Base-by-base conservation (phyloP, 2,329 filamentous ascomycete genomes). In the Passalora sequoiae region DNA sequence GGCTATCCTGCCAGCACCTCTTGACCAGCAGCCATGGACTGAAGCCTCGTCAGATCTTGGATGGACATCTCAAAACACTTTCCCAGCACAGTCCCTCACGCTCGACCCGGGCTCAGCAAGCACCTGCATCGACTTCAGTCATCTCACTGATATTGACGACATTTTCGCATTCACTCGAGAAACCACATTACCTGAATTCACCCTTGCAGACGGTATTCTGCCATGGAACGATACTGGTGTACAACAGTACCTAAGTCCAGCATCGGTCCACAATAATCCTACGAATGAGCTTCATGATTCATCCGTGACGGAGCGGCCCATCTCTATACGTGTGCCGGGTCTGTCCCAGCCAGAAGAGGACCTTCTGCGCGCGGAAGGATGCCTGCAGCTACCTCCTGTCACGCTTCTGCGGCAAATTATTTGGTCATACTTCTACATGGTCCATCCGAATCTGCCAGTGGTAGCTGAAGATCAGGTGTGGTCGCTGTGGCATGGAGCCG, bases 401-500 rank as follows among this genome's bases (percentile, higher is more conserved):
- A 40, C 40, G 16, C 38, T 51, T 8, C 40, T 51, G 7, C 43
- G 44, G 29, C 31, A 41, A 13, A 49, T 53, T 40, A 47, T 53
- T 38, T 40, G 38, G 6, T 39, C 44, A 22, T 53, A 53, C 40
- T 53, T 51, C 31, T 43, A 40, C 15, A 46, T 46, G 45, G 43
- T 53, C 10, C 50, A 53, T 32, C 50, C 50, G 1, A 50, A 51
- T 35, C 36, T 53, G 3, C 48, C 50, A 4, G 40, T 51, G 12
- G 45, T 53, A 10, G 22, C 43, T 3, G 50, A 53, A 40, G 43
- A 51, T 28, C 40, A 49, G 9, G 48, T 53, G 27, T 53, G 50
- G 50, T 20, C 50, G 4, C 35, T 48, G 8, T 53, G 50, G 50
- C 20, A 43, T 21, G 48, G 45, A 5, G 41, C 42, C 6, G 40